Evolutionary conservation across 163 green algal genomes (phyloP).

Genomic region (Chlamydomonas reinhardtii): DNA sequence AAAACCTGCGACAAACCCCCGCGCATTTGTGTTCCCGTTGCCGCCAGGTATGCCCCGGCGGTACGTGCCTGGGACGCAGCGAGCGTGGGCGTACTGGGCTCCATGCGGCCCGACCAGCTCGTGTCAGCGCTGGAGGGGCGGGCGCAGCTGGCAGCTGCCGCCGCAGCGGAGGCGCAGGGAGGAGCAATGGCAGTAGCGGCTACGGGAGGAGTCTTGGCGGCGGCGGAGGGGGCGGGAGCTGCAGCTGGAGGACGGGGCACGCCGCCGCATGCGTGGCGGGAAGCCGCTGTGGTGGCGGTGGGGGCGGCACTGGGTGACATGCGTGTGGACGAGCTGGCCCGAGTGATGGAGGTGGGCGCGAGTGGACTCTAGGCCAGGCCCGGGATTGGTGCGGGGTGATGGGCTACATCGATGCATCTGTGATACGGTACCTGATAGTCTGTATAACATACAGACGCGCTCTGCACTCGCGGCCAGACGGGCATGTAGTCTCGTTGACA

Average conservation of each 20-base stretch:
- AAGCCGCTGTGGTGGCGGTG: slow-evolving; percentile 7
- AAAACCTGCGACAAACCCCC: too few relatives aligned
- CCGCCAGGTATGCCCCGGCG: background rate
- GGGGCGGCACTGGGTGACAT: background rate
- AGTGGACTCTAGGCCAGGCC: background rate
- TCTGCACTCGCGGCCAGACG: too few relatives aligned
- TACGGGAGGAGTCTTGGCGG: too few relatives aligned
- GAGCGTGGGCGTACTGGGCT: background rate
- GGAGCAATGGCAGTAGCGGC: background rate
- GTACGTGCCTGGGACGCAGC: slow-evolving; percentile 5
- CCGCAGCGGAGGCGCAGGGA: background rate
- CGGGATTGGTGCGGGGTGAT: background rate
- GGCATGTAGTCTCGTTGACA: background rate
- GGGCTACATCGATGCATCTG: too few relatives aligned
- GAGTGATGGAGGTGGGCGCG: slow-evolving; percentile 4
- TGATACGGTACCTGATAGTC: too few relatives aligned
- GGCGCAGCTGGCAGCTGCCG: background rate
- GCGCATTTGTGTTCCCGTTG: too few relatives aligned
- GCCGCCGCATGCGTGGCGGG: background rate
- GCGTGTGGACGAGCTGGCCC: background rate
- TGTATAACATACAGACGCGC: too few relatives aligned
- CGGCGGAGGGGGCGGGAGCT: background rate
- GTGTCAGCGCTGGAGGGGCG: slow-evolving; percentile 4
- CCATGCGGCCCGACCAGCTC: slow-evolving; percentile 41
- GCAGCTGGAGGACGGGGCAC: background rate